Evolutionary conservation across 306 rosid species (phyloP), one percentile per base, ranked within the genome.

Genomic region (Herpetospermum pedunculosum): DNA sequence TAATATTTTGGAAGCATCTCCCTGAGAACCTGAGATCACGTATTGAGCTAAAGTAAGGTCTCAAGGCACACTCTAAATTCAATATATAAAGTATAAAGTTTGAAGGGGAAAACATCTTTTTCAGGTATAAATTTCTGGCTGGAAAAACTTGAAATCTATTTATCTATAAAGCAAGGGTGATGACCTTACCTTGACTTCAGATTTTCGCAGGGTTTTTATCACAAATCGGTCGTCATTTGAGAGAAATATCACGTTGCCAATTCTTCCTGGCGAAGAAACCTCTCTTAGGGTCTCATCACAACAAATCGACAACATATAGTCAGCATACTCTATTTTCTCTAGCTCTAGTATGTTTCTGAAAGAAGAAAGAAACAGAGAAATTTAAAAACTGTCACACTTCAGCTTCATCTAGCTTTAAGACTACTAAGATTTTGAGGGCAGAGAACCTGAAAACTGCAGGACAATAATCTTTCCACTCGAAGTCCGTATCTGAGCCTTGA

Each of bases 391-490:
- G 44, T 34, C 23, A 48, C 32, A 50, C 5, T 72, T 50, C 34
- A 32, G 32, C 34, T 44, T 35, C 76, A 11, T 52, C 48, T 52
- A 28, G 57, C 55, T 44, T 44, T 50, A 69, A 18, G 14, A 44
- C 32, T 38, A 43, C 34, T 25, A 16, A 26, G 41, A 40, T 40
- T 37, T 74, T 14, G 41, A 2, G 47, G 40, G 62, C 5, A 18
- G 46, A 46, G 58, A 79, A 82, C 84, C 88, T 80, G 84, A 82
- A 85, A 55, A 82, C 86, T 46, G 81, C 72, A 18, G 84, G 86
- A 67, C 85, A 63, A 21, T 79, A 82, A 53, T 82, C 81, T 58
- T 82, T 85, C 85, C 82, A 80, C 72, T 82, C 81, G 35, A 75
- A 82, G 48, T 76, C 84, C 46, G 69, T 41, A 65, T 15, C 52